phyloP scores from a whole-genome alignment of 306 rosid genomes.

The Medicago ruthenica region DNA sequence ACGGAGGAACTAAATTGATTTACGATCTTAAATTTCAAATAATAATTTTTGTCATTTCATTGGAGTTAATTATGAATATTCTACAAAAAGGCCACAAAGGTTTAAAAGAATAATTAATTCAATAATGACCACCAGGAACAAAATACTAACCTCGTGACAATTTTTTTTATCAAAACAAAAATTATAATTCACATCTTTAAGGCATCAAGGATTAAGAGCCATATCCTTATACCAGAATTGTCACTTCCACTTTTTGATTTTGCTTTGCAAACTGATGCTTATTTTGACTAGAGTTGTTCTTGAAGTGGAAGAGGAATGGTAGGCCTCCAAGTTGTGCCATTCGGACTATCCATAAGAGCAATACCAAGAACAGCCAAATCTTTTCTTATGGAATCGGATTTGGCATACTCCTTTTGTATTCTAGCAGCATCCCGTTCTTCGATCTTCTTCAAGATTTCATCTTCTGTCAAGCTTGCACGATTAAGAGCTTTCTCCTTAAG shows the following conservation, averaged over 20 bases:
- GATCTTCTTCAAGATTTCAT: conserved; percentile 66
- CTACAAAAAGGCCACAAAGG: conserved; percentile 1
- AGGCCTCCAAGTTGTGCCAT: conserved; percentile 93
- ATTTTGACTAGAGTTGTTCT: conserved; percentile 49
- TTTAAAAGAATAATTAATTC: background rate
- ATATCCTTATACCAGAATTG: background rate
- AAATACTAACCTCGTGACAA: background rate
- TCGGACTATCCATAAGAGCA: conserved; percentile 87
- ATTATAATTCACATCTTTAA: background rate
- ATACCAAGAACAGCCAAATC: conserved; percentile 80
- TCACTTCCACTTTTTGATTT: conserved; percentile 19
- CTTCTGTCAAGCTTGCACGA: conserved; percentile 85
- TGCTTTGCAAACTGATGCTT: conserved; percentile 23
- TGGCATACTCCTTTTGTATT: conserved; percentile 74
- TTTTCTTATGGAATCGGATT: conserved; percentile 79
- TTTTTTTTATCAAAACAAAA: background rate
- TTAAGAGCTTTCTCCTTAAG: conserved; percentile 75
- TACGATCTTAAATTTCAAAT: background rate
- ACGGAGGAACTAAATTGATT: background rate
- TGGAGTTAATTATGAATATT: background rate
- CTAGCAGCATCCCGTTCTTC: conserved; percentile 81
- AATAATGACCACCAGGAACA: background rate
- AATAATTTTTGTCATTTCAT: background rate
- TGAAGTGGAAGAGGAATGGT: conserved; percentile 81
- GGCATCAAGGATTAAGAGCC: background rate